Evolutionary conservation across 1,284 basidiomycete genomes (phyloP).

Genomic region (Pterula multifida): DNA sequence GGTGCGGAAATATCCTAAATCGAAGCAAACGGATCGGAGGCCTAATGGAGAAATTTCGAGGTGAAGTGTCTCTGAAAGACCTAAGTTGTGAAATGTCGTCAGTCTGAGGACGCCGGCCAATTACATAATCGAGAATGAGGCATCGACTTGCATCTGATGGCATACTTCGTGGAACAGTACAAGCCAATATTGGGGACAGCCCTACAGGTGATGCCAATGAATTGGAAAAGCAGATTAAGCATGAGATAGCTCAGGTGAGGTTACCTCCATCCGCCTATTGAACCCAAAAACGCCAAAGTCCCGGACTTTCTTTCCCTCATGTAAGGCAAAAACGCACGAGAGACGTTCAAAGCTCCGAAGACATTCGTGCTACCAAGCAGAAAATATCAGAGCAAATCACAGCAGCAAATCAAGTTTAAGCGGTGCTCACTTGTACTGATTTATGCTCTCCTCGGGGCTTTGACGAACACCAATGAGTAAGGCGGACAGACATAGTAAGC

Average conservation of each 20-base stretch:
- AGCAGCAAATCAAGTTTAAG: not conserved
- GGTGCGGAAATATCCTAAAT: slow-evolving; percentile 33
- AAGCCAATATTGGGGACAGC: slow-evolving; percentile 19
- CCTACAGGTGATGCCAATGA: slow-evolving; percentile 8
- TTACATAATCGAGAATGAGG: not conserved
- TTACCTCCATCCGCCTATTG: slow-evolving; percentile 21
- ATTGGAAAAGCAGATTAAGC: not conserved
- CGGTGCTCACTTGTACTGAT: slow-evolving; percentile 2
- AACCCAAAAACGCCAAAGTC: slow-evolving; percentile 23
- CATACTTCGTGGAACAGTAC: slow-evolving; percentile 24
- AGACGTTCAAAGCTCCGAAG: slow-evolving; percentile 25
- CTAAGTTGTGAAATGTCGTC: slow-evolving; percentile 13
- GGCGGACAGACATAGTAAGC: not conserved
- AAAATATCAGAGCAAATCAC: not conserved
- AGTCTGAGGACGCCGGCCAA: not conserved
- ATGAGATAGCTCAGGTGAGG: not conserved
- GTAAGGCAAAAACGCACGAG: slow-evolving; percentile 25
- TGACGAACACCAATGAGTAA: too few species aligned
- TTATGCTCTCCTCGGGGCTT: not conserved
- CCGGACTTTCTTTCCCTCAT: slow-evolving; percentile 22
- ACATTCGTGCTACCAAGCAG: slow-evolving; percentile 20
- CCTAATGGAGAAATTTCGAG: slow-evolving; percentile 29
- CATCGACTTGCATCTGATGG: slow-evolving; percentile 20
- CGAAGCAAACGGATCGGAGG: slow-evolving; percentile 26
- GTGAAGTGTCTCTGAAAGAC: slow-evolving; percentile 24